These are phyloP conservation scores for Cryphonectria japonica DNA, from an alignment of 2,329 filamentous ascomycete species.

Conservation along the genomic window DNA sequence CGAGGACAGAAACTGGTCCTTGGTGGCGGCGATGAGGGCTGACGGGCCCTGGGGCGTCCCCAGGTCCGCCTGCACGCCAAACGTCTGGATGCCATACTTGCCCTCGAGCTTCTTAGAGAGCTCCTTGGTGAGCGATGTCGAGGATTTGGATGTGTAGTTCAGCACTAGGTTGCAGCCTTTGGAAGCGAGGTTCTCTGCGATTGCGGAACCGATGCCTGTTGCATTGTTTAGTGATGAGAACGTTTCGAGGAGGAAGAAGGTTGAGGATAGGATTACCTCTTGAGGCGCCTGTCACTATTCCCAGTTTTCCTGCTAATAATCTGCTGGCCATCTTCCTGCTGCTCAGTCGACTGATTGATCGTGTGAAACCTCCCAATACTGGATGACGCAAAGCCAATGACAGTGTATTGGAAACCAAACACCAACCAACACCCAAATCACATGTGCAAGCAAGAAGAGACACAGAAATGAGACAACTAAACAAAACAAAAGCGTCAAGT, in stretches of 20 bases:
- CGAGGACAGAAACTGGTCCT: conserved; percentile 60
- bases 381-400: background rate
- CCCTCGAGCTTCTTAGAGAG: conserved; percentile 64
- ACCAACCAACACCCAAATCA: background rate
- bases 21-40: conserved; percentile 61
- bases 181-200: conserved; percentile 69
- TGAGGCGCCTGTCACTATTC: conserved; percentile 54
- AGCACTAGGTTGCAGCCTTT: conserved; percentile 73
- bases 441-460: background rate
- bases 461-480: background rate
- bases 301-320: conserved; percentile 30
- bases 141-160: conserved; percentile 64
- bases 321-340: conserved; percentile 25
- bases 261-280: conserved; percentile 58
- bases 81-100: conserved; percentile 61
- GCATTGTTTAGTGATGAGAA: conserved; percentile 25
- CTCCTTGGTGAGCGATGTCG: conserved; percentile 52
- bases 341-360: background rate
- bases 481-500: background rate
- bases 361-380: background rate
- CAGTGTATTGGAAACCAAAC: background rate
- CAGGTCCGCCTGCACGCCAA: conserved; percentile 73
- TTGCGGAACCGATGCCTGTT: conserved; percentile 70
- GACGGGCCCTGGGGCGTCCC: conserved; percentile 63
- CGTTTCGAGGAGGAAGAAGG: background rate